phyloP scores from a whole-genome alignment of 2,329 filamentous ascomycete species.

The Phaeomoniella chlamydospora region DNA sequence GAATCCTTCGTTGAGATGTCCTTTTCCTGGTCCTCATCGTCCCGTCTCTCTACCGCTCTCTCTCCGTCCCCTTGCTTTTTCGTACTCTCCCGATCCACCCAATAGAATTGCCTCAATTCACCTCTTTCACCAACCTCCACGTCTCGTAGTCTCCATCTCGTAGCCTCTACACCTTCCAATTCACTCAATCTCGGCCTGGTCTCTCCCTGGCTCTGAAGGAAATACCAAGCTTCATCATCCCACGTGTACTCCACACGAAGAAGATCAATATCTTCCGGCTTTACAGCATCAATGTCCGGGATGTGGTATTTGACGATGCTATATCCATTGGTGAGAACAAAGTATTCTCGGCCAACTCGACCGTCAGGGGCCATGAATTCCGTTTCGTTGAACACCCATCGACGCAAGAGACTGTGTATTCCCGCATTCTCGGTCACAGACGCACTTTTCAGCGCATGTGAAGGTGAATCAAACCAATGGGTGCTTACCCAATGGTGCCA shows the following conservation, averaged over 20 bases:
- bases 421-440: background rate
- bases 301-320: background rate
- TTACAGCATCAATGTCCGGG: background rate
- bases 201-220: background rate
- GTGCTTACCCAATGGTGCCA: background rate
- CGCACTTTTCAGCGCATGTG: background rate
- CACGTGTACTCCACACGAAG: background rate
- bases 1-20: background rate
- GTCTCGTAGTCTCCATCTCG: background rate
- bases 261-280: background rate
- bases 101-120: background rate
- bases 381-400: background rate
- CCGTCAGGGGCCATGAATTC: background rate
- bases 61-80: background rate
- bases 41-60: background rate
- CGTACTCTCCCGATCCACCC: background rate
- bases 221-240: background rate
- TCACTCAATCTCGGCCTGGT: background rate
- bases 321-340: background rate
- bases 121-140: background rate
- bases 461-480: background rate
- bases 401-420: background rate
- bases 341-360: background rate
- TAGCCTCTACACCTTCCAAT: background rate
- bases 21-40: background rate